These are phyloP conservation scores for Scedosporium aurantiacum DNA, from an alignment of 2,329 filamentous ascomycete genomes.

Conservation along the genomic window DNA sequence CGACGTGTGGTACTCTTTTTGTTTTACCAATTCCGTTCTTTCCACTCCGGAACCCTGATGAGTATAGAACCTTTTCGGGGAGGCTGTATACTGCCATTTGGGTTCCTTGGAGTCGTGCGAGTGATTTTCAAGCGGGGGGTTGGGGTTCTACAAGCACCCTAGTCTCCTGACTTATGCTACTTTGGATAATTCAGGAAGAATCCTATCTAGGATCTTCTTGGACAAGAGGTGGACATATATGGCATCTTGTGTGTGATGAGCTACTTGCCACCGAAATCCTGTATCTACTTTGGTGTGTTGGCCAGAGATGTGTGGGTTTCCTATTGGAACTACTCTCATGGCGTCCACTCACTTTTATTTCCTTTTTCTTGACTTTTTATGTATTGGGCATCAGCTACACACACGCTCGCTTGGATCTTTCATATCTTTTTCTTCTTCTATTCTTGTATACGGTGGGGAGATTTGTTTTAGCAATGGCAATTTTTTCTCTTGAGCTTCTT, in stretches of 20 bases:
- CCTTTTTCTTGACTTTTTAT: background rate
- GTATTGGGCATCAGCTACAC: background rate
- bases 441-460: background rate
- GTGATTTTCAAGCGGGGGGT: background rate
- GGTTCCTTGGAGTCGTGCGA: background rate
- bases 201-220: background rate
- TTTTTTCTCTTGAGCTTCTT: background rate
- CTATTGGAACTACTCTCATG: background rate
- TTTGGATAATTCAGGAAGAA: background rate
- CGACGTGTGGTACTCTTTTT: background rate
- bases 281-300: background rate
- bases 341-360: background rate
- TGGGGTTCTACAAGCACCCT: background rate
- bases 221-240: background rate
- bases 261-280: background rate
- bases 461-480: background rate
- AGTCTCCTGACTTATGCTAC: background rate
- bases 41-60: background rate
- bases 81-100: background rate
- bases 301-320: background rate
- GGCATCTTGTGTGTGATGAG: background rate
- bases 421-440: background rate
- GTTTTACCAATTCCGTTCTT: constrained; percentile 1
- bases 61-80: background rate
- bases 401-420: background rate